A percentile compares a stretch with the other conserved stretches of the same genome.
Conservation (phyloP, 2,329 filamentous ascomycete genomes). For the Fusarium sp. region DNA sequence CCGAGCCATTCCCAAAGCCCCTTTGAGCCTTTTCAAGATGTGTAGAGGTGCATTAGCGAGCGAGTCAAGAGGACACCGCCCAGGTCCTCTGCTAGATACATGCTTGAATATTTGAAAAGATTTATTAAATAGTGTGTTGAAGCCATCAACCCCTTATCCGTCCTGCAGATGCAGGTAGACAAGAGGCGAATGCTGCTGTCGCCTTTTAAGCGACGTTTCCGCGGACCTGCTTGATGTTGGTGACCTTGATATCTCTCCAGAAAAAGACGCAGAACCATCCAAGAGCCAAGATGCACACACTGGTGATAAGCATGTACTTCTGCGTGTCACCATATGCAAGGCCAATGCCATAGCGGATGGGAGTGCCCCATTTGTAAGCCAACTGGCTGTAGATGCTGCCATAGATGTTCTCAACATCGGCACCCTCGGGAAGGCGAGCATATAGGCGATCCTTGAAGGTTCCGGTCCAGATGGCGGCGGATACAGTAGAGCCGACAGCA, state of each 20-base stretch:
- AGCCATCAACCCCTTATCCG: not conserved
- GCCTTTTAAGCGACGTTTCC: constrained; percentile 50
- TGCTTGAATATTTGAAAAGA: not conserved
- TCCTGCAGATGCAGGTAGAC: not conserved
- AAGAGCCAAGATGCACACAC: constrained; percentile 56
- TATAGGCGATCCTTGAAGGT: constrained; percentile 64
- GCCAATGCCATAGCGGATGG: constrained; percentile 67
- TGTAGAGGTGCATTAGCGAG: not conserved
- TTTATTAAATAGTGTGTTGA: not conserved
- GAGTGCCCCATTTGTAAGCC: constrained; percentile 61
- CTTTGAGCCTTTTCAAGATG: not conserved
- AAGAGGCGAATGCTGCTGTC: no score
- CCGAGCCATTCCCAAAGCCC: not conserved
- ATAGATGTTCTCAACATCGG: constrained; percentile 57
- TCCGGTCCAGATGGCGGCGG: constrained; percentile 52
- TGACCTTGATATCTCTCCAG: constrained; percentile 66
- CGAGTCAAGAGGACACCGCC: not conserved
- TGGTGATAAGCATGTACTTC: constrained; percentile 63
- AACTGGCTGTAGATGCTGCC: constrained; percentile 64
- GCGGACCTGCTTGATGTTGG: constrained; percentile 55
- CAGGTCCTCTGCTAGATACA: not conserved
- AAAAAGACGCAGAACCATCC: constrained; percentile 51
- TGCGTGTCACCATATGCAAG: constrained; percentile 69
- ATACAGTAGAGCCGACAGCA: constrained; percentile 28
- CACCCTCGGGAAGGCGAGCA: constrained; percentile 60